Evolutionary conservation across 2,329 filamentous ascomycete species (phyloP), one percentile per base, ranked within the genome.

Genomic region (Knoxdaviesia proteae): DNA sequence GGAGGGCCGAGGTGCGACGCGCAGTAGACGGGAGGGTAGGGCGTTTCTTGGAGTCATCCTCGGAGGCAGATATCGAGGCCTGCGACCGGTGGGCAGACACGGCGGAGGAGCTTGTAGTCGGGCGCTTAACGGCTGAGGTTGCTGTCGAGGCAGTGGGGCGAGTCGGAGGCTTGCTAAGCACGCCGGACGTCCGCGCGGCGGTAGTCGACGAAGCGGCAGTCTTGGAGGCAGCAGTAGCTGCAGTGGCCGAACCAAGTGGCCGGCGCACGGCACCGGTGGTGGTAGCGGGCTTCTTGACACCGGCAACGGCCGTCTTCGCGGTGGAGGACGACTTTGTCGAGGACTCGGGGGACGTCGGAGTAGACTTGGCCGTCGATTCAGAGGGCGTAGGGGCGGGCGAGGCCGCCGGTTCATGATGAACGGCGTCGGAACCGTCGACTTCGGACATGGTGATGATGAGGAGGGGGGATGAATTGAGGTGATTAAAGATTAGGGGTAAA

Each of bases 31-130:
- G n/a, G 34, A 47, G 31, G 46, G 48, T 31, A 20, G 49, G 49
- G 42, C 46, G 42, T 51, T 60, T 66, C 56, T 61, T 66, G 47
- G 53, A 54, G 45, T 69, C 67, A 49, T 69, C 67, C 47, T 69
- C 66, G 44, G 65, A 66, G 41, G 62, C 60, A 46, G 66, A 68
- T 42, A 64, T 57, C 41, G 61, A 64, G 34, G 64, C 58, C n/a
- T 62, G 63, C 39, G 64, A 61, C 47, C 57, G 61, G 52, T 69
- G 66, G 47, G 53, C 60, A 36, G 60, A 51, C n/a, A 56, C 50
- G 4, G 63, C 55, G 34, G 61, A 56, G 6, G 60, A 49, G 5
- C 54, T 51, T 10, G 57, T 55, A 5, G 55, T 50, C 39, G 57
- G 50, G 34, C 56, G 52, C 46, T 56, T 51, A 47, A 56, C 50